These are phyloP conservation scores for Cairneyella variabilis DNA, from an alignment of 495 filamentous ascomycete species.

Conservation along the genomic window DNA sequence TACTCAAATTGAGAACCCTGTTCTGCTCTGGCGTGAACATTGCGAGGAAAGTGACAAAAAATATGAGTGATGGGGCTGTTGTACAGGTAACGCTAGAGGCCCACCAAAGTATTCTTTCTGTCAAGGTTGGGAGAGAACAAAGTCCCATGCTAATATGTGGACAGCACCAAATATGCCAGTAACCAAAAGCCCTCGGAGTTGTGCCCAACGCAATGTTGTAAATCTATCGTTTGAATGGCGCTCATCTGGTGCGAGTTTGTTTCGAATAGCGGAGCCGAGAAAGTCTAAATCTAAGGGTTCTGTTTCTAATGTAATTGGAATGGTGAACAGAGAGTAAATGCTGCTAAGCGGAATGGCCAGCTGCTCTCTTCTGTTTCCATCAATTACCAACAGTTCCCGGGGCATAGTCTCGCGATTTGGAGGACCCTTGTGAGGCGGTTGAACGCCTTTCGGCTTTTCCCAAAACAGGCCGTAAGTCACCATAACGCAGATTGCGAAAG, in stretches of 20 bases:
- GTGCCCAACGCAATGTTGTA: not conserved
- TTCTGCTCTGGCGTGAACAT: no score
- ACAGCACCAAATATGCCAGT: not conserved
- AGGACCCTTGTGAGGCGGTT: not conserved
- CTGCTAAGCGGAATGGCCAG: not conserved
- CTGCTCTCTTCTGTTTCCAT: not conserved
- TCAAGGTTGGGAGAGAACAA: not conserved
- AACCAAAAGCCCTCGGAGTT: not conserved
- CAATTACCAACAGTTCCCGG: no score
- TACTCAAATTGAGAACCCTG: no score
- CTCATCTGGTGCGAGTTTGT: no score
- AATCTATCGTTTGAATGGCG: not conserved
- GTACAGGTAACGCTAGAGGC: no score
- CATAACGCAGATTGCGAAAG: conserved; percentile 28
- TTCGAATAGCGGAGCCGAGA: no score
- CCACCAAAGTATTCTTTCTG: not conserved
- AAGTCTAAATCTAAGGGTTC: no score
- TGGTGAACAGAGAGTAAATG: not conserved
- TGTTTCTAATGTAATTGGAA: not conserved
- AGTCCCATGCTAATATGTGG: not conserved
- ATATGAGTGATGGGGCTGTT: no score
- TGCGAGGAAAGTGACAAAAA: no score
- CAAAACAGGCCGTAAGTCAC: conserved; percentile 22
- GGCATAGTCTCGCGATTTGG: not conserved
- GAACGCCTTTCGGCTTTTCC: conserved; percentile 27